phyloP scores from a whole-genome alignment of 495 filamentous ascomycete genomes.

The Penicillium diatomitis region DNA sequence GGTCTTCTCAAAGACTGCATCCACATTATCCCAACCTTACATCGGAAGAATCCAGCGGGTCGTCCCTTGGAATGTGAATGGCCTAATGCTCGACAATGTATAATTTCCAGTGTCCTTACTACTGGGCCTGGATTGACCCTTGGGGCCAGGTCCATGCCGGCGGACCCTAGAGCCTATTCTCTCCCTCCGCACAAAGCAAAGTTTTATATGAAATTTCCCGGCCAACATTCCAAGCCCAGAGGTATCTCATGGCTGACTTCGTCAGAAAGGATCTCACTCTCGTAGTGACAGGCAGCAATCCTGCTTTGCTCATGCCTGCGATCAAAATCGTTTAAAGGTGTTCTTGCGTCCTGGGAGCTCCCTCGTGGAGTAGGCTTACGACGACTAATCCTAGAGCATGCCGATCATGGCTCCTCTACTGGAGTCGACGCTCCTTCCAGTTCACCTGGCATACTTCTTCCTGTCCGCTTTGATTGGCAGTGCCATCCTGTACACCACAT shows the following conservation, averaged over 20 bases:
- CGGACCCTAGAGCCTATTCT: too few species aligned
- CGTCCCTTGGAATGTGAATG: slow-evolving; percentile 7
- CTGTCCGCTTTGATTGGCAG: slow-evolving; percentile 50
- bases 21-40: slow-evolving; percentile 13
- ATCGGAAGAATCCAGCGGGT: slow-evolving; percentile 9
- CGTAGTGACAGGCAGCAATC: not conserved
- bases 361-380: slow-evolving; percentile 4
- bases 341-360: slow-evolving; percentile 1
- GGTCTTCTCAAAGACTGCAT: not conserved
- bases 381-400: slow-evolving; percentile 7
- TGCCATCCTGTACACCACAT: slow-evolving; percentile 63
- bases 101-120: not conserved
- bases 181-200: too few species aligned
- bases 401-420: slow-evolving; percentile 23
- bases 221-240: slow-evolving; percentile 5
- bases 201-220: not conserved
- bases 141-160: too few species aligned
- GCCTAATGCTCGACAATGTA: not conserved
- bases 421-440: slow-evolving; percentile 58
- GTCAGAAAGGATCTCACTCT: not conserved
- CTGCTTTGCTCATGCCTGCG: not conserved
- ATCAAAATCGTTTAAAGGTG: slow-evolving; percentile 3
- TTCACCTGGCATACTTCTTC: slow-evolving; percentile 73
- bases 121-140: not conserved
- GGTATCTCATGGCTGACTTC: not conserved